Conservation (phyloP, 768 basidiomycete genomes). For the Tephrocybe rancida region DNA sequence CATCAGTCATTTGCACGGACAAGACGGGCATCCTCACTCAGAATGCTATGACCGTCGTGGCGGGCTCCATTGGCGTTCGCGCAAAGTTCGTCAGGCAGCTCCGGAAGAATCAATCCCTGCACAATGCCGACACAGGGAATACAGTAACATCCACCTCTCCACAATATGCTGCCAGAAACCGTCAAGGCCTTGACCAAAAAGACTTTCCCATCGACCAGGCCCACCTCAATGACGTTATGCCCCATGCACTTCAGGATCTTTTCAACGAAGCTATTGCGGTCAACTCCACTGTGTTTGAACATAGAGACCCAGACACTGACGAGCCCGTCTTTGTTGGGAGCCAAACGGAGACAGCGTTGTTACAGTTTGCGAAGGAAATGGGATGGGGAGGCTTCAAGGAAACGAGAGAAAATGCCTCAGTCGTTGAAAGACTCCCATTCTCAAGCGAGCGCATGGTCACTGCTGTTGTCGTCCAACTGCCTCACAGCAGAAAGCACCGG, state of each 20-base stretch:
- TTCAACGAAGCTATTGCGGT: constrained; percentile 89
- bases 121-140: constrained; percentile 66
- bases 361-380: constrained; percentile 82
- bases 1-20: constrained; percentile 94
- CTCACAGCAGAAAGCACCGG: constrained; percentile 58
- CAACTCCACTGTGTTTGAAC: constrained; percentile 96
- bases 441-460: constrained; percentile 93
- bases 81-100: constrained; percentile 90
- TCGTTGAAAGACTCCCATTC: constrained; percentile 92
- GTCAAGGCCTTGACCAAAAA: constrained; percentile 48
- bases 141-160: constrained; percentile 30
- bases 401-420: constrained; percentile 57
- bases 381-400: constrained; percentile 74
- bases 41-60: constrained; percentile 95
- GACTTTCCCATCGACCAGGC: constrained; percentile 90
- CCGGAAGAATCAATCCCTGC: constrained; percentile 66
- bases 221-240: constrained; percentile 65
- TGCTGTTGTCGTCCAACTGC: constrained; percentile 80
- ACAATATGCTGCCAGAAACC: constrained; percentile 25
- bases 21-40: constrained; percentile 97
- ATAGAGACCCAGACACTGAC: constrained; percentile 62
- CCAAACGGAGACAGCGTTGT: constrained; percentile 94
- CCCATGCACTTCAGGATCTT: constrained; percentile 59
- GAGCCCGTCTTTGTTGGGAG: constrained; percentile 76
- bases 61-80: constrained; percentile 91